phyloP scores from a whole-genome alignment of 2,329 filamentous ascomycete genomes.

The Aspergillus sp. region DNA sequence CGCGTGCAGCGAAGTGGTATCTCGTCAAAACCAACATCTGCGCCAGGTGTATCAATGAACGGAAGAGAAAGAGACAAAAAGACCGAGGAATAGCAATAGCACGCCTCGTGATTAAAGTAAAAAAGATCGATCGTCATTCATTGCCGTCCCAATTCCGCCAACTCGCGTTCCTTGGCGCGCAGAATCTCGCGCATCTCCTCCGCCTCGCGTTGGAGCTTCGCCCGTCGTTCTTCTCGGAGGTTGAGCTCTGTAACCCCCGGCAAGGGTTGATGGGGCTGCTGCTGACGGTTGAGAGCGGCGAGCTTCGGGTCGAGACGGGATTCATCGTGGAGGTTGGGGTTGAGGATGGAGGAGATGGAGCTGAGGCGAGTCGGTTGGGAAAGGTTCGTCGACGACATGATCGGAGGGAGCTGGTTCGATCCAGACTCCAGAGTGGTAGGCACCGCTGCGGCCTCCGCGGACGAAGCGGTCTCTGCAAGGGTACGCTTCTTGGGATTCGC shows the following conservation, averaged over 20 bases:
- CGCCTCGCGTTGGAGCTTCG: slow-evolving; percentile 67
- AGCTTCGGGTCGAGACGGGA: slow-evolving; percentile 43
- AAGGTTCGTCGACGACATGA: slow-evolving; percentile 34
- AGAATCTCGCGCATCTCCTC: slow-evolving; percentile 73
- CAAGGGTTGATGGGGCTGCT: slow-evolving; percentile 26
- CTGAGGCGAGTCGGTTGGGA: slow-evolving; percentile 60
- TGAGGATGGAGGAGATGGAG: slow-evolving; percentile 74
- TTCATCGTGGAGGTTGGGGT: slow-evolving; percentile 47
- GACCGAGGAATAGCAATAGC: slow-evolving; percentile 6
- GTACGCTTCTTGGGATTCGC: slow-evolving; percentile 36
- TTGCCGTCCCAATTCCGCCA: slow-evolving; percentile 52
- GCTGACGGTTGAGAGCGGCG: slow-evolving; percentile 28
- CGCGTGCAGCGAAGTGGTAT: slow-evolving; percentile 17
- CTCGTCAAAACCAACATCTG: slow-evolving; percentile 15
- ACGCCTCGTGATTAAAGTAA: not conserved
- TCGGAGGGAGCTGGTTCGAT: slow-evolving; percentile 38
- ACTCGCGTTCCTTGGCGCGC: slow-evolving; percentile 69
- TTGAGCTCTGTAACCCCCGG: slow-evolving; percentile 47
- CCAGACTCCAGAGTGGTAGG: slow-evolving; percentile 31
- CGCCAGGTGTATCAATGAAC: slow-evolving; percentile 16
- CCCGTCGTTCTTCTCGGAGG: slow-evolving; percentile 60
- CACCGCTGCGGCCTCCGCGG: slow-evolving; percentile 24
- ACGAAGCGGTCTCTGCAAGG: slow-evolving; percentile 30
- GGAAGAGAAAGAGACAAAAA: slow-evolving; percentile 9
- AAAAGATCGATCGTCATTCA: slow-evolving; percentile 7